Conservation (phyloP, 2,329 filamentous ascomycete genomes). For the Pseudogymnoascus sp. region DNA sequence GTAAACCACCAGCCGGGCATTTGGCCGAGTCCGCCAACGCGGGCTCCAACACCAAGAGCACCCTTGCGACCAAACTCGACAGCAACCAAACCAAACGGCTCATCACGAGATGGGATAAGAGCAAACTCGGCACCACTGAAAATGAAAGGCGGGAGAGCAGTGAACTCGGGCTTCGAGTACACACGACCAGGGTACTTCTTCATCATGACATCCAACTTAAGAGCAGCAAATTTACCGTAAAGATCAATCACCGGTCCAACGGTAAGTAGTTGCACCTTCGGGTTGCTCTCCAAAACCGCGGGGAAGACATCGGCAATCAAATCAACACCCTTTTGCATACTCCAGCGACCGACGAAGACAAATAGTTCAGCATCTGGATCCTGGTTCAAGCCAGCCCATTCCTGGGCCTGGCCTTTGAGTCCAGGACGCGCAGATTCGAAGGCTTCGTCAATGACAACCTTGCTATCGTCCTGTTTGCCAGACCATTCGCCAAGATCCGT, state of each 20-base stretch:
- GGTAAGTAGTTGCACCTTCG: slow-evolving; percentile 53
- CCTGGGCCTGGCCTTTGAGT: slow-evolving; percentile 52
- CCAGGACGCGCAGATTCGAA: slow-evolving; percentile 46
- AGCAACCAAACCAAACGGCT: slow-evolving; percentile 60
- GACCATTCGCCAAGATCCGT: slow-evolving; percentile 46
- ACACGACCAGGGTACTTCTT: slow-evolving; percentile 56
- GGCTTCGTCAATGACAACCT: slow-evolving; percentile 44
- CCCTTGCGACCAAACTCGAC: slow-evolving; percentile 63
- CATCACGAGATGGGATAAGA: slow-evolving; percentile 59
- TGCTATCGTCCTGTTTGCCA: slow-evolving; percentile 40
- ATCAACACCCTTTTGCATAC: slow-evolving; percentile 60
- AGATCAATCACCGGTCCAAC: slow-evolving; percentile 59
- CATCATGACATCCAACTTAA: slow-evolving; percentile 58
- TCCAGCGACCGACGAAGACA: slow-evolving; percentile 63
- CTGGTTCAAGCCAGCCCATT: slow-evolving; percentile 57
- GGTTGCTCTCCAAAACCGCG: slow-evolving; percentile 49
- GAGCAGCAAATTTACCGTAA: slow-evolving; percentile 58
- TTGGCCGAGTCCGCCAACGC: slow-evolving; percentile 59
- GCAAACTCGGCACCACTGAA: slow-evolving; percentile 62
- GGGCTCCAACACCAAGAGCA: slow-evolving; percentile 56
- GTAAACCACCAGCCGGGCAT: slow-evolving; percentile 68
- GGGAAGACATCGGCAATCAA: slow-evolving; percentile 61
- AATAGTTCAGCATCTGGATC: slow-evolving; percentile 55
- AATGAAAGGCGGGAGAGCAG: slow-evolving; percentile 55
- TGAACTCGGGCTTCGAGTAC: slow-evolving; percentile 61